Evolutionary conservation across 208 protist species (phyloP).

Genomic region (Leishmania turanica): DNA sequence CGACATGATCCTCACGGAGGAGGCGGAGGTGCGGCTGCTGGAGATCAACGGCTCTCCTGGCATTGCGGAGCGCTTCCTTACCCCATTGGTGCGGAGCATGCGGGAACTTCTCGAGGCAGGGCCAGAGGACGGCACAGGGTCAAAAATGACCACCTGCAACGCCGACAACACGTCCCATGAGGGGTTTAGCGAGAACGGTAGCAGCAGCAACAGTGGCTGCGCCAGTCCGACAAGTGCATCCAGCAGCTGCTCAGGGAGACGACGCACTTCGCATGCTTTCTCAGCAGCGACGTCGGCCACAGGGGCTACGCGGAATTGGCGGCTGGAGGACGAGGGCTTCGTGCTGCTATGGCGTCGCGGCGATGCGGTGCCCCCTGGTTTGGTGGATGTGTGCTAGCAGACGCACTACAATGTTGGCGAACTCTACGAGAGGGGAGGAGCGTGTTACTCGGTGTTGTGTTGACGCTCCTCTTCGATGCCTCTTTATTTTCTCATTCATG

Average conservation of each 20-base stretch:
- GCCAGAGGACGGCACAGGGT: not conserved
- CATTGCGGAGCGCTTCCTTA: constrained; percentile 69
- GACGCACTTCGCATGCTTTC: not conserved
- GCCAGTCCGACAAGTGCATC: not conserved
- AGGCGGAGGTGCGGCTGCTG: constrained; percentile 69
- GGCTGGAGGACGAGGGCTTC: constrained; percentile 53
- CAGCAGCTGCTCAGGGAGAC: not conserved
- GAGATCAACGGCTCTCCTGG: constrained; percentile 93
- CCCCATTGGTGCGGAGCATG: constrained; percentile 55
- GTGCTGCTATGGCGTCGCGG: constrained; percentile 74
- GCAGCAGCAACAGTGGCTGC: not conserved
- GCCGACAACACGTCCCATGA: constrained; percentile 4
- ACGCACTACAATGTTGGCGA: not conserved
- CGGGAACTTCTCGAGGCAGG: constrained; percentile 38
- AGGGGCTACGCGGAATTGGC: constrained; percentile 39
- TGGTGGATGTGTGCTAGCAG: constrained; percentile 13
- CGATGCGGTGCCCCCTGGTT: constrained; percentile 57
- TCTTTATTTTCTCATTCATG: not conserved
- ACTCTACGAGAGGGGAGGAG: not conserved
- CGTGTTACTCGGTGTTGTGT: not conserved
- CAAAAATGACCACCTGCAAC: not conserved
- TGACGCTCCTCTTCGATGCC: constrained; percentile 13
- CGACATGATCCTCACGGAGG: constrained; percentile 85
- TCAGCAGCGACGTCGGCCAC: constrained; percentile 1
- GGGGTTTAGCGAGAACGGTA: not conserved